Evolutionary conservation across 805 yeast genomes (phyloP), one percentile per base, ranked within the genome.

Genomic region (Hermanozyma aechmeae): DNA sequence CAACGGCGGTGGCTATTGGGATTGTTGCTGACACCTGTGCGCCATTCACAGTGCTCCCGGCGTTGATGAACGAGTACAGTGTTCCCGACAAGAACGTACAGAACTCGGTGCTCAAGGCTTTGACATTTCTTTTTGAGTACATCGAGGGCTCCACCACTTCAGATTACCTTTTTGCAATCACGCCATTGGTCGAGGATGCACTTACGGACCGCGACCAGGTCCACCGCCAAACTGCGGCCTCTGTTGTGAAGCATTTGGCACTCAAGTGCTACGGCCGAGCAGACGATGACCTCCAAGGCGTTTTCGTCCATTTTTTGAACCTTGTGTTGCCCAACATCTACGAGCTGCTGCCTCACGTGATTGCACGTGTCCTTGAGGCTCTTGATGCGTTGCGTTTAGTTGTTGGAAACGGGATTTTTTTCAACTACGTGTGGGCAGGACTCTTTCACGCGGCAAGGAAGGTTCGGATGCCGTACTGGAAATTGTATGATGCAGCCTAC

Each of bases 1-100:
- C 96, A 51, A 85, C 97, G 0, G 96, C 98, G 5, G 96, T 92
- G 23, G 99, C 99, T 0, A 83, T 92, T 40, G 98, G 95, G 21
- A 86, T 92, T 42, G 94, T 92, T 6, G 97, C 97, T 0, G 92
- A 87, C 34, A 76, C 81, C 0, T 92, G 97, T 53, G 73, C 84
- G 1, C 95, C 97, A 0, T 92, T 82, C 54, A 84, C 96, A 0
- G 94, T 89, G 0, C 53, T 92, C 6, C 98, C 99, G 0, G 94
- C 95, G 0, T 59, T 92, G 28, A 82, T 92, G 94, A 86, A 89
- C 53, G 98, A 92, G 53, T 92, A 89, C 51, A 67, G 93, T 31
- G 79, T 83, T 3, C 96, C 95, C 0, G 96, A 87, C 37, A 73
- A 76, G 27, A 86, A 87, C 46, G 95, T 92, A 5, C 97, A 89